A percentile compares a stretch with the other conserved stretches of the same genome.
Evolutionary conservation across 1,284 basidiomycete genomes (phyloP).

Genomic region (Papiliotrema terrestris): DNA sequence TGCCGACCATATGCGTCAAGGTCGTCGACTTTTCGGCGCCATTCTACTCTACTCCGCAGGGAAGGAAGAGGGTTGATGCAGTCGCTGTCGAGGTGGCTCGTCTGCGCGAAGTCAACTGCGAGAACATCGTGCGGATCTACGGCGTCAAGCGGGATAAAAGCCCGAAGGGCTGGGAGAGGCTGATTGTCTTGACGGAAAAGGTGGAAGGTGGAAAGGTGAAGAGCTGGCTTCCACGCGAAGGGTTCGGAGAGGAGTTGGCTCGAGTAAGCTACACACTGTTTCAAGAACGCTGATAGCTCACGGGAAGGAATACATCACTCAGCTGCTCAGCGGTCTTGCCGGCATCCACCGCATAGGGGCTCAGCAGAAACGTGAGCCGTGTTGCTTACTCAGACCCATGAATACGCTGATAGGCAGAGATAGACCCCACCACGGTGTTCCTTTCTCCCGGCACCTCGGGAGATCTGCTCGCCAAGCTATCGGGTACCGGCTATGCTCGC

Average conservation of each 20-base stretch:
- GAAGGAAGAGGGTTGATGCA: conserved; percentile 39
- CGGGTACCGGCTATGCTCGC: conserved; percentile 42
- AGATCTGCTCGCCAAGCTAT: conserved; percentile 34
- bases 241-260: conserved; percentile 39
- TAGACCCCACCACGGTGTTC: conserved; percentile 39
- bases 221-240: conserved; percentile 37
- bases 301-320: conserved; percentile 40
- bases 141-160: conserved; percentile 40
- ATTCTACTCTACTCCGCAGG: conserved; percentile 40
- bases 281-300: too few relatives aligned
- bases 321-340: conserved; percentile 40
- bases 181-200: conserved; percentile 39
- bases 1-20: conserved; percentile 35
- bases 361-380: conserved; percentile 44
- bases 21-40: conserved; percentile 45
- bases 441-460: conserved; percentile 24
- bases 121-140: conserved; percentile 33
- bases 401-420: conserved; percentile 14
- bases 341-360: conserved; percentile 36
- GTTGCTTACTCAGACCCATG: neutral
- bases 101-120: conserved; percentile 27
- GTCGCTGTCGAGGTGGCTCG: conserved; percentile 33
- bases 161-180: conserved; percentile 44
- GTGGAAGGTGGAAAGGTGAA: conserved; percentile 33
- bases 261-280: conserved; percentile 34